phyloP scores from a whole-genome alignment of 148 eudicot species.

The Salicornia ramosissima region DNA sequence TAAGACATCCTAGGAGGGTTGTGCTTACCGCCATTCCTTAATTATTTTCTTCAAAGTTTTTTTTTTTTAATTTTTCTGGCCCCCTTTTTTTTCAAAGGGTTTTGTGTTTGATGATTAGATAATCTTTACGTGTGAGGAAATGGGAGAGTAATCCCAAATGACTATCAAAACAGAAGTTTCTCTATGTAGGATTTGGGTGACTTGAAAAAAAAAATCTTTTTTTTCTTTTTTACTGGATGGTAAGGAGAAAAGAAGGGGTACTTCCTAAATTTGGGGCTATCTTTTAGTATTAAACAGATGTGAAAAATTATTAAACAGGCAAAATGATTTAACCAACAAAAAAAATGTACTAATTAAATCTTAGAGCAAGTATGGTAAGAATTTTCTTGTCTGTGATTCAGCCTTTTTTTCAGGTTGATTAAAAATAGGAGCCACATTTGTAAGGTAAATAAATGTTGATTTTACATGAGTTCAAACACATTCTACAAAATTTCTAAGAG shows the following conservation, averaged over 20 bases:
- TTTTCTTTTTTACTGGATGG: conserved; percentile 9
- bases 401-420: conserved; percentile 13
- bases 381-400: conserved; percentile 10
- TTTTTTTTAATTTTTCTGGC: background rate
- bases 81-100: background rate
- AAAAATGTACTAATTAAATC: background rate
- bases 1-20: conserved; percentile 27
- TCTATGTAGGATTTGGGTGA: conserved; percentile 10
- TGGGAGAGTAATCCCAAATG: conserved; percentile 6
- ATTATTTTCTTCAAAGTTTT: background rate
- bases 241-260: conserved; percentile 20
- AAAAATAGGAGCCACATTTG: background rate
- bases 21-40: conserved; percentile 24
- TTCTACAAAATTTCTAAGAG: background rate
- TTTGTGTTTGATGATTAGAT: background rate
- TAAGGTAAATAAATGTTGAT: background rate
- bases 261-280: conserved; percentile 14
- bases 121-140: background rate
- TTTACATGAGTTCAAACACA: background rate
- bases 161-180: conserved; percentile 3
- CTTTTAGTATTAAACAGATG: background rate
- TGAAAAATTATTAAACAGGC: background rate
- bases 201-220: background rate
- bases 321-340: no score
- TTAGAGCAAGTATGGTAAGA: background rate